Percentiles rank a stretch among this genome's conserved stretches.
These are phyloP conservation scores for Panaeolus cyanescens DNA, from an alignment of 768 basidiomycete species.

Conservation along the genomic window DNA sequence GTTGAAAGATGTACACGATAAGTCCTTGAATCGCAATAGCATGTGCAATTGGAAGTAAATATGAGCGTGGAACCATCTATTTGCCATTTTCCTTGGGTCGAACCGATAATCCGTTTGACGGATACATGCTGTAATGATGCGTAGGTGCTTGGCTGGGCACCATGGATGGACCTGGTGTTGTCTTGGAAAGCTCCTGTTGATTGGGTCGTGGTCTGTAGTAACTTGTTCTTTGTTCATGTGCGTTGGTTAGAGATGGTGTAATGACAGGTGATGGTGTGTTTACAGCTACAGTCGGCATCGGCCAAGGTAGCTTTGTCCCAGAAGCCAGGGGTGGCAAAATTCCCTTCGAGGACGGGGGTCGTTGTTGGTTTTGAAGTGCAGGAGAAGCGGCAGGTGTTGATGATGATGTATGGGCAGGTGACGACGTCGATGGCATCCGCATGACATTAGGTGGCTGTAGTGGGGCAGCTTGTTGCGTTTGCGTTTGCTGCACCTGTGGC, in stretches of 20 bases:
- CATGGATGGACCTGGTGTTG: constrained; percentile 12
- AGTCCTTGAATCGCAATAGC: background rate
- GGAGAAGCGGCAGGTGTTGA: constrained; percentile 56
- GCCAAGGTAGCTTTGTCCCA: constrained; percentile 52
- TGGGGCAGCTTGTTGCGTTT: constrained; percentile 19
- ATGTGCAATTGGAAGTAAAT: background rate
- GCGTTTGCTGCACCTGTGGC: constrained; percentile 16
- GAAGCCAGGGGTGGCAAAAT: constrained; percentile 21
- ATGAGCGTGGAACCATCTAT: constrained; percentile 2
- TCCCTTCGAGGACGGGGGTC: constrained; percentile 35
- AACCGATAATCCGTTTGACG: constrained; percentile 20
- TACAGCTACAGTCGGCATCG: constrained; percentile 73
- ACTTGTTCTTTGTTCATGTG: constrained; percentile 45
- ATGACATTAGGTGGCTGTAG: constrained; percentile 11
- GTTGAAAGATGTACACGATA: background rate
- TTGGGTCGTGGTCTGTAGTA: constrained; percentile 51
- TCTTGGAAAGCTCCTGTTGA: constrained; percentile 13
- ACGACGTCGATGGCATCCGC: constrained; percentile 24
- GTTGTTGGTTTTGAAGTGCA: constrained; percentile 47
- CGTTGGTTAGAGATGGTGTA: constrained; percentile 30
- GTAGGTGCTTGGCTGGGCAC: constrained; percentile 9
- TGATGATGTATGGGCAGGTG: constrained; percentile 38
- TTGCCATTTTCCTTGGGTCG: constrained; percentile 27
- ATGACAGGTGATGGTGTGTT: constrained; percentile 60
- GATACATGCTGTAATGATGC: constrained; percentile 23